Evolutionary conservation across 345 rosid species (phyloP).

Genomic region (Toxicodendron radicans): DNA sequence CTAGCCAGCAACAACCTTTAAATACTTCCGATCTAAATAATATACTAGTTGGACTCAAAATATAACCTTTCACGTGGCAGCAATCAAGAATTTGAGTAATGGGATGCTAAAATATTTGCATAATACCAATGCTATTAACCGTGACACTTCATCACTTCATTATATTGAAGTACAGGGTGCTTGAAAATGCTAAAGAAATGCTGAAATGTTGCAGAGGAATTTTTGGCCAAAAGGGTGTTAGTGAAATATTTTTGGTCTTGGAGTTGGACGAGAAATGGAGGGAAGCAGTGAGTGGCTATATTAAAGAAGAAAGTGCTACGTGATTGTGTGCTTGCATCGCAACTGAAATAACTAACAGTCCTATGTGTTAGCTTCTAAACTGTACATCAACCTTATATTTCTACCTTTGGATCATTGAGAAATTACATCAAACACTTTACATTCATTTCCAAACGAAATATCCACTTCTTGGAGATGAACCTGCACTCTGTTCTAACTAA

Average conservation of each 20-base stretch:
- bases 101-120: too few species aligned
- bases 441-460: too few species aligned
- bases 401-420: not conserved
- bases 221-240: constrained; percentile 9
- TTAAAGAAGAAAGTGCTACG: constrained; percentile 18
- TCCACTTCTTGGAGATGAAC: too few species aligned
- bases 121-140: too few species aligned
- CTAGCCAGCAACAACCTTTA: constrained; percentile 18
- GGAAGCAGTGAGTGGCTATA: constrained; percentile 42
- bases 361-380: not conserved
- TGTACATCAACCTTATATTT: not conserved
- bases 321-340: not conserved
- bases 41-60: not conserved
- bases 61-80: not conserved
- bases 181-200: constrained; percentile 11
- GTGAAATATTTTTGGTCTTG: constrained; percentile 20
- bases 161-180: not conserved
- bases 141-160: too few species aligned
- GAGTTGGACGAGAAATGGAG: constrained; percentile 37
- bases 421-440: not conserved
- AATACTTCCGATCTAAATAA: not conserved
- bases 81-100: not conserved
- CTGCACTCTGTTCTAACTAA: too few species aligned
- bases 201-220: constrained; percentile 6
- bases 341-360: not conserved